These are phyloP conservation scores for Diaporthe sp. DNA, from an alignment of 2,329 filamentous ascomycete species.

Conservation along the genomic window DNA sequence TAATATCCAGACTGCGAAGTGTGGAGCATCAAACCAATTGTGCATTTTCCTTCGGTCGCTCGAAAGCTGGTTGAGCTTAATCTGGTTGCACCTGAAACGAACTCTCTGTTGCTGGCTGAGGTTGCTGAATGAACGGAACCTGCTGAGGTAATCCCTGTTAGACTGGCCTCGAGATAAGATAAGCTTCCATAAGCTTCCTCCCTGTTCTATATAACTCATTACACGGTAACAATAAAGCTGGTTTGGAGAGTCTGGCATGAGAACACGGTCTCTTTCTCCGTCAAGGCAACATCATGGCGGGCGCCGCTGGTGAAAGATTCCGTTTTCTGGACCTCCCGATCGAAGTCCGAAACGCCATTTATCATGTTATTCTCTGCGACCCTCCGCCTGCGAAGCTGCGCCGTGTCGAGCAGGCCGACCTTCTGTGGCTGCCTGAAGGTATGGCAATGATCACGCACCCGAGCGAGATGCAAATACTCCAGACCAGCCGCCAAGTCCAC, in stretches of 20 bases:
- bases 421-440: constrained; percentile 6
- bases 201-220: background rate
- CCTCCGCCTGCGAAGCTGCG: constrained; percentile 18
- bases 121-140: background rate
- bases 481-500: constrained; percentile 30
- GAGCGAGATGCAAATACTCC: constrained; percentile 26
- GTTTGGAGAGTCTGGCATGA: background rate
- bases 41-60: background rate
- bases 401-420: constrained; percentile 29
- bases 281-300: background rate
- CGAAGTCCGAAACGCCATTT: constrained; percentile 28
- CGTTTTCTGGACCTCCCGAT: constrained; percentile 23
- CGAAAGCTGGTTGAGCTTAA: background rate
- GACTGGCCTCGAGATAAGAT: constrained; percentile 6
- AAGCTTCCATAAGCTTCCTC: background rate
- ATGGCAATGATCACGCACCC: constrained; percentile 6
- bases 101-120: background rate
- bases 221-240: background rate
- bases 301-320: background rate
- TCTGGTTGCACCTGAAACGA: background rate
- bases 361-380: constrained; percentile 28
- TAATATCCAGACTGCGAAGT: background rate
- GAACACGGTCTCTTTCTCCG: background rate
- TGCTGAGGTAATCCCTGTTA: background rate
- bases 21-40: background rate